Percentiles rank a stretch among this genome's conserved stretches.
These are phyloP conservation scores for Phylloporus scabripes DNA, from an alignment of 768 basidiomycete genomes.

Conservation along the genomic window DNA sequence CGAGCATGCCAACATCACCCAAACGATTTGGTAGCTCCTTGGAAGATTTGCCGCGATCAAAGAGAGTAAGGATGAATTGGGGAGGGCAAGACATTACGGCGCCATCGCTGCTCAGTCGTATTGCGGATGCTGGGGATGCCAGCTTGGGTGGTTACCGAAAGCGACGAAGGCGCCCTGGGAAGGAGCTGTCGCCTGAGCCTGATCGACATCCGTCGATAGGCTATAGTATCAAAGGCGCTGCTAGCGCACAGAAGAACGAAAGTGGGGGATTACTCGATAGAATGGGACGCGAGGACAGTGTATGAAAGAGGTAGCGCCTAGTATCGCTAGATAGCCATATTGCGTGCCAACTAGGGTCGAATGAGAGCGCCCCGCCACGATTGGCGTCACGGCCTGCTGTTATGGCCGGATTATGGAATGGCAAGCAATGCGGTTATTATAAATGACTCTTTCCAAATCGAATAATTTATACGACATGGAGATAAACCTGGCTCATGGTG, in stretches of 20 bases:
- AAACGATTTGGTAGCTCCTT: slow-evolving; percentile 24
- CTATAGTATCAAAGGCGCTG: slow-evolving; percentile 53
- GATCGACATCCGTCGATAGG: slow-evolving; percentile 37
- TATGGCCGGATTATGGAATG: not conserved
- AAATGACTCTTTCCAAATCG: not conserved
- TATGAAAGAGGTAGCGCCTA: slow-evolving; percentile 26
- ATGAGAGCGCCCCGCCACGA: slow-evolving; percentile 9
- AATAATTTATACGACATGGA: slow-evolving; percentile 8
- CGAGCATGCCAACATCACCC: slow-evolving; percentile 12
- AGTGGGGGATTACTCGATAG: slow-evolving; percentile 31
- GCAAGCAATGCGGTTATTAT: not conserved
- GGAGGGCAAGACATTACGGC: slow-evolving; percentile 24
- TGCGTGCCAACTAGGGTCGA: not conserved
- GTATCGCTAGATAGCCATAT: slow-evolving; percentile 17
- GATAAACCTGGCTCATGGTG: slow-evolving; percentile 39
- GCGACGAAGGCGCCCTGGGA: slow-evolving; percentile 17
- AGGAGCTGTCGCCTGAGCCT: slow-evolving; percentile 22
- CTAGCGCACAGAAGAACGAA: slow-evolving; percentile 28
- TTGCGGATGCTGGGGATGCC: slow-evolving; percentile 26
- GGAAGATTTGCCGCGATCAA: slow-evolving; percentile 33
- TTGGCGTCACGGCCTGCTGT: not conserved
- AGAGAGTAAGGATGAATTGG: slow-evolving; percentile 27
- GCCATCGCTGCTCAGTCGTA: slow-evolving; percentile 43
- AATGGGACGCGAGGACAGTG: slow-evolving; percentile 22
- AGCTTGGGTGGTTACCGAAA: slow-evolving; percentile 10